Evolutionary conservation across 208 protist species (phyloP).

Genomic region (Acanthamoeba triangularis): DNA sequence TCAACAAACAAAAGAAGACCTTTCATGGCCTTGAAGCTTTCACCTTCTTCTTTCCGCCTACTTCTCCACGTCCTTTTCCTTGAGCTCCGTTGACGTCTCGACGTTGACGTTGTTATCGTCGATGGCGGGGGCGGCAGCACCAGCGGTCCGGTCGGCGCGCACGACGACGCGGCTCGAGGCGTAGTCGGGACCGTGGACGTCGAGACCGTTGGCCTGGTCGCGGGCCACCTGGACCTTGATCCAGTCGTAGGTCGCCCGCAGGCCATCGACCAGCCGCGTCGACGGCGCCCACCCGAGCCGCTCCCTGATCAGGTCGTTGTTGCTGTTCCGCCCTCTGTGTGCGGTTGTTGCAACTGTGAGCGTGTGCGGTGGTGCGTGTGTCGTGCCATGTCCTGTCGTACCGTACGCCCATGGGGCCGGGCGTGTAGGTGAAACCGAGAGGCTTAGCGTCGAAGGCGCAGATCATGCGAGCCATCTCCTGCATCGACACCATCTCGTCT

Average conservation of each 20-base stretch:
- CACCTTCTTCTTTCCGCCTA: not conserved
- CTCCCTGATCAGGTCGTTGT: slow-evolving; percentile 93
- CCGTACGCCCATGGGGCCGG: not conserved
- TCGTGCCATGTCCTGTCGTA: not conserved
- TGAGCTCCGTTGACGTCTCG: not conserved
- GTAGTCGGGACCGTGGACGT: slow-evolving; percentile 67
- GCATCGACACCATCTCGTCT: slow-evolving; percentile 93
- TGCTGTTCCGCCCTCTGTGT: slow-evolving; percentile 92
- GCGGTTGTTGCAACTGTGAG: slow-evolving; percentile 87
- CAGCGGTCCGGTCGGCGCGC: not conserved
- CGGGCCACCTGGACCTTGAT: slow-evolving; percentile 88
- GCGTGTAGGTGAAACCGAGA: slow-evolving; percentile 73
- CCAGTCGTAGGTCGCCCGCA: slow-evolving; percentile 91
- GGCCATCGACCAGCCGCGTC: slow-evolving; percentile 89
- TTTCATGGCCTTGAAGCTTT: not conserved
- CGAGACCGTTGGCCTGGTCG: slow-evolving; percentile 81
- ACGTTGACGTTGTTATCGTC: not conserved
- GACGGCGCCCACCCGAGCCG: slow-evolving; percentile 91
- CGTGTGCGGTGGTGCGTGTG: not conserved
- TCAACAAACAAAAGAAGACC: too few species aligned
- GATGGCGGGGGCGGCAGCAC: not conserved
- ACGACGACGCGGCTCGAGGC: slow-evolving; percentile 29
- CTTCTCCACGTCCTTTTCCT: too few species aligned
- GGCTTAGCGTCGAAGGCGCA: slow-evolving; percentile 90
- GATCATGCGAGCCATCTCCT: slow-evolving; percentile 90